Conservation (phyloP, 208 protist species). For the Trypanosoma melophagium region DNA sequence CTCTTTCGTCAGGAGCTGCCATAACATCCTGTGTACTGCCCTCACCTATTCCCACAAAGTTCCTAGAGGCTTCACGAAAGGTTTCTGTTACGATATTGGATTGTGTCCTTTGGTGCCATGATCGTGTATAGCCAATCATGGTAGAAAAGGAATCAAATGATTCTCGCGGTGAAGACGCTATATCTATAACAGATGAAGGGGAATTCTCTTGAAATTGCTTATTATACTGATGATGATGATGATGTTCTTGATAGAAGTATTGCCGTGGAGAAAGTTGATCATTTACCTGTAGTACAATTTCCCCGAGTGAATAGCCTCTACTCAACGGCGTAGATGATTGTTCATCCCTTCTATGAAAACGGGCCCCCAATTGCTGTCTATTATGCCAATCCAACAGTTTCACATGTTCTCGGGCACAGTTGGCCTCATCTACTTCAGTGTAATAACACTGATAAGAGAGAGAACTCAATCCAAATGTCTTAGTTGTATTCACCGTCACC, state of each 20-base stretch:
- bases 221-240: conserved; percentile 4
- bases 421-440: conserved; percentile 37
- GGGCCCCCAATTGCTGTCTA: conserved; percentile 14
- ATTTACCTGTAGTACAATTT: not conserved
- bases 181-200: not conserved
- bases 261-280: not conserved
- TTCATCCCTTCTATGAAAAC: not conserved
- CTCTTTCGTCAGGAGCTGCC: not conserved
- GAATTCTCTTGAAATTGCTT: not conserved
- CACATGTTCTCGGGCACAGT: conserved; percentile 28
- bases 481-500: conserved; percentile 48
- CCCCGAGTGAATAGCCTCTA: not conserved
- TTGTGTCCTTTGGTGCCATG: not conserved
- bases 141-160: conserved; percentile 12
- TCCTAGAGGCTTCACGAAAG: conserved; percentile 1
- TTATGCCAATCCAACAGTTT: conserved; percentile 35
- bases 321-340: not conserved
- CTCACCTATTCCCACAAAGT: not conserved
- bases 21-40: not conserved
- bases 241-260: not conserved
- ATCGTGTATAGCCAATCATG: not conserved
- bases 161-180: not conserved
- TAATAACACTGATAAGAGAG: conserved; percentile 58
- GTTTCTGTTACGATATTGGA: conserved; percentile 13
- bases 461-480: conserved; percentile 39